phyloP scores from a whole-genome alignment of 2,329 filamentous ascomycete species.

The Dactylellina sp. region DNA sequence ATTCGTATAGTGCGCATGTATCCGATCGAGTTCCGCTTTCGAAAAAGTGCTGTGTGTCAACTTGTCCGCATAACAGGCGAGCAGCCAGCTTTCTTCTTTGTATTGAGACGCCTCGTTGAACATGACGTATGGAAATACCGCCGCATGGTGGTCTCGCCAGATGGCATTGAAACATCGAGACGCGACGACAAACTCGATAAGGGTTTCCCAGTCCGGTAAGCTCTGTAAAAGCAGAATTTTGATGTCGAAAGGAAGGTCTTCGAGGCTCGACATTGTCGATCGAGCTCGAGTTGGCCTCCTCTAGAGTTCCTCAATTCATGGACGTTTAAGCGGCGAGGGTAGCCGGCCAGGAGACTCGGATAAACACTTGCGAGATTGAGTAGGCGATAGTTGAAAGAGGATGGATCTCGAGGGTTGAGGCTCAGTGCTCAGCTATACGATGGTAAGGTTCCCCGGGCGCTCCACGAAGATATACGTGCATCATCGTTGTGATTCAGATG shows the following conservation, averaged over 20 bases:
- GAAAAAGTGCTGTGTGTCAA: not conserved
- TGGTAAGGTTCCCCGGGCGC: too few species aligned
- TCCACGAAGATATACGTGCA: too few species aligned
- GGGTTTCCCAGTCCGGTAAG: conserved; percentile 16
- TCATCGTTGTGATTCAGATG: too few species aligned
- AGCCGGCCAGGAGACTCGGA: not conserved
- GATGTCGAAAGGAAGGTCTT: conserved; percentile 17
- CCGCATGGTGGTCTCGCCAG: conserved; percentile 7
- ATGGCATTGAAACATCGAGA: conserved; percentile 28
- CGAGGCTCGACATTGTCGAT: conserved; percentile 8
- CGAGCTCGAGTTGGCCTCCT: not conserved
- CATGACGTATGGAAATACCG: conserved; percentile 8
- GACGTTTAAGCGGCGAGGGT: not conserved
- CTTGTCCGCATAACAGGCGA: conserved; percentile 6
- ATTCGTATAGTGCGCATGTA: conserved; percentile 11
- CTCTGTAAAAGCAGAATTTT: conserved; percentile 24
- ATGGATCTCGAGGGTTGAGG: too few species aligned
- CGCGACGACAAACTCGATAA: not conserved
- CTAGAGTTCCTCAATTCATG: too few species aligned
- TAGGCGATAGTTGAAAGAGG: too few species aligned
- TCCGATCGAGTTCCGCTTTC: conserved; percentile 1
- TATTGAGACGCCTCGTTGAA: conserved; percentile 24
- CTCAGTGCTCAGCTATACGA: too few species aligned
- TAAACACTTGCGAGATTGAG: too few species aligned
- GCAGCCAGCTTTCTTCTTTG: conserved; percentile 20